Conservation (phyloP, 305 asterid species). For the Nicotiana rustica region DNA sequence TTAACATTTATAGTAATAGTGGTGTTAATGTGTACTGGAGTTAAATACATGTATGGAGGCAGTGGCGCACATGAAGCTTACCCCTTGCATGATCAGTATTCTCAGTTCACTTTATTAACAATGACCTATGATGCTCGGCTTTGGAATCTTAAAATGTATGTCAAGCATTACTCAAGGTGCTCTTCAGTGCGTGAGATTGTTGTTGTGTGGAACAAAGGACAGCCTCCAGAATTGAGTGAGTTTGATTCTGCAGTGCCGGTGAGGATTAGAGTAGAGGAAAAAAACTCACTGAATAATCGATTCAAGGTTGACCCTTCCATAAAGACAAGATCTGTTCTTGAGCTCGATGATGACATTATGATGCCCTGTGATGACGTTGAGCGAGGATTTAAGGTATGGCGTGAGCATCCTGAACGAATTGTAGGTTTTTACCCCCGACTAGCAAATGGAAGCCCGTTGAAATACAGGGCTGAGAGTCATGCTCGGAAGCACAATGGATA, state of each 20-base stretch:
- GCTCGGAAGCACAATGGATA: conserved; percentile 78
- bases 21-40: conserved; percentile 63
- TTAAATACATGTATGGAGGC: conserved; percentile 71
- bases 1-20: conserved; percentile 47
- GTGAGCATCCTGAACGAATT: conserved; percentile 76
- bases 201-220: conserved; percentile 95
- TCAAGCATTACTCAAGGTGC: conserved; percentile 89
- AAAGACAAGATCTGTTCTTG: conserved; percentile 79
- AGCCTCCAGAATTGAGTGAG: conserved; percentile 61
- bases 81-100: conserved; percentile 63
- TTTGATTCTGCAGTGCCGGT: conserved; percentile 90
- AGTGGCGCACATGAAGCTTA: conserved; percentile 90
- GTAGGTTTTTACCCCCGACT: conserved; percentile 94
- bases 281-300: conserved; percentile 87
- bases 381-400: conserved; percentile 91
- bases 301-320: conserved; percentile 75
- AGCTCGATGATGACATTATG: conserved; percentile 97
- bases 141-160: conserved; percentile 88
- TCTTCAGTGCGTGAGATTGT: conserved; percentile 94
- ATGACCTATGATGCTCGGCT: conserved; percentile 96
- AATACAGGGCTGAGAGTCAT: conserved; percentile 73
- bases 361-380: conserved; percentile 91
- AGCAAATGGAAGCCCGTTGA: conserved; percentile 49
- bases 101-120: conserved; percentile 88
- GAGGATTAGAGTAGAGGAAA: conserved; percentile 72